Evolutionary conservation across 1,139 yeast genomes (phyloP).

Genomic region (Protomyces gravidus): DNA sequence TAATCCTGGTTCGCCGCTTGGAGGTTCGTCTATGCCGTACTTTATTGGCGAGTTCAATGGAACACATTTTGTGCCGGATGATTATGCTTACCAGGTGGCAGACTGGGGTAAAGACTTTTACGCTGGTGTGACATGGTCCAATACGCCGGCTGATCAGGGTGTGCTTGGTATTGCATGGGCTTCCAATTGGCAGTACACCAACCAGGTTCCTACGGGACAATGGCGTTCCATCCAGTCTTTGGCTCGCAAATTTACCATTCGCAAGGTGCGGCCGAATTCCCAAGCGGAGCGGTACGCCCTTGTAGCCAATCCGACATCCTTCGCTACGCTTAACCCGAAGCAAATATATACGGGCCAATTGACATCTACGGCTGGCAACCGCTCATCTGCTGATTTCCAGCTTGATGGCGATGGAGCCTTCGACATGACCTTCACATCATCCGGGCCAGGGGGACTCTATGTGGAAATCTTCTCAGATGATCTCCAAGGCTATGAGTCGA

Average conservation of each 20-base stretch:
- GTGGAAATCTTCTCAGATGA: conserved; percentile 14
- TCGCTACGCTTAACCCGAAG: conserved; percentile 2
- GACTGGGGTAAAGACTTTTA: conserved; percentile 28
- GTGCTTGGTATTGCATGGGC: conserved; percentile 29
- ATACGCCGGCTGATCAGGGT: conserved; percentile 21
- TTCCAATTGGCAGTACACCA: conserved; percentile 28
- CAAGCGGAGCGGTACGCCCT: conserved; percentile 7
- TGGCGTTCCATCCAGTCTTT: conserved; percentile 21
- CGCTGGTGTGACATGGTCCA: conserved; percentile 25
- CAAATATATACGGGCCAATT: neutral
- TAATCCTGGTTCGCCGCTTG: conserved; percentile 44
- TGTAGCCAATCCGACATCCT: conserved; percentile 4
- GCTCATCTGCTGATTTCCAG: neutral
- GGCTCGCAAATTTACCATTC: conserved; percentile 21
- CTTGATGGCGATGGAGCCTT: conserved; percentile 13
- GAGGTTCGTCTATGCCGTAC: conserved; percentile 44
- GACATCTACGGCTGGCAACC: neutral
- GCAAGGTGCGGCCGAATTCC: conserved; percentile 6
- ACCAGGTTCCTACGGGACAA: conserved; percentile 14
- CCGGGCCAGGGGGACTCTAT: neutral
- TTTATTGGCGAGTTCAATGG: conserved; percentile 46
- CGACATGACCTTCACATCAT: conserved; percentile 9
- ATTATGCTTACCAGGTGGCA: conserved; percentile 22
- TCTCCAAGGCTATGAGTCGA: neutral
- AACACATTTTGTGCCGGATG: conserved; percentile 39